Evolutionary conservation across 1,284 basidiomycete genomes (phyloP), one percentile per base, ranked within the genome.

Genomic region (Erythrobasidium hasegawianum): DNA sequence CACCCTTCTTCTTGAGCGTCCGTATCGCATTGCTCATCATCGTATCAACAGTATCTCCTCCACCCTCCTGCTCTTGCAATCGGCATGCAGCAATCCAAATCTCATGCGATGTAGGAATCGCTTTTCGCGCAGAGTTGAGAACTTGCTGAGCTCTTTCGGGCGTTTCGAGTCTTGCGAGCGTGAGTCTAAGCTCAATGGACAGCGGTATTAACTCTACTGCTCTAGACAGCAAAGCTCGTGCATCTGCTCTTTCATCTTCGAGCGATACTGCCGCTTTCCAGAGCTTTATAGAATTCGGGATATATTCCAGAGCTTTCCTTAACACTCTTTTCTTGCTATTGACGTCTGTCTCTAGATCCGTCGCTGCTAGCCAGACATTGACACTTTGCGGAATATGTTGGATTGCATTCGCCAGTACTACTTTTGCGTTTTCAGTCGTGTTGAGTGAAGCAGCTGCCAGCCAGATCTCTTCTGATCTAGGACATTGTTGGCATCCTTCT

Each of bases 181-280:
- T 93, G 24, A 98, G 85, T 95, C 96, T 98, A 11, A 98, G 84
- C 74, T 97, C 95, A 60, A 97, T 90, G 0, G 90, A 94, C 22
- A 87, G 83, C 0, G 95, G 96, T 24, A 97, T 93, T 20, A 97
- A 90, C 77, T 97, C 92, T 1, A 97, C 95, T 0, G 96, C 95
- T 24, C 95, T 88, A 0, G 90, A 84, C 14, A 99, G 85, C 8
- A 99, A 82, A 59, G 96, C 88, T 0, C 91, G 86, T 0, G 95
- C 95, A 72, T 97, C 95, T 16, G 86, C 82, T 0, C 89, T 86
- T 50, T 88, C 89, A 38, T 88, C 84, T 79, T 99, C 95, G 8
- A 98, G 85, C 75, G 97, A 97, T 74, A 98, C 95, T 0, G 92
- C 90, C 79, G 97, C 92, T 77, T 97, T 97, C 95, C 95, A 98